phyloP scores from a whole-genome alignment of 1,284 basidiomycete species.

The Papiliotrema terrestris region DNA sequence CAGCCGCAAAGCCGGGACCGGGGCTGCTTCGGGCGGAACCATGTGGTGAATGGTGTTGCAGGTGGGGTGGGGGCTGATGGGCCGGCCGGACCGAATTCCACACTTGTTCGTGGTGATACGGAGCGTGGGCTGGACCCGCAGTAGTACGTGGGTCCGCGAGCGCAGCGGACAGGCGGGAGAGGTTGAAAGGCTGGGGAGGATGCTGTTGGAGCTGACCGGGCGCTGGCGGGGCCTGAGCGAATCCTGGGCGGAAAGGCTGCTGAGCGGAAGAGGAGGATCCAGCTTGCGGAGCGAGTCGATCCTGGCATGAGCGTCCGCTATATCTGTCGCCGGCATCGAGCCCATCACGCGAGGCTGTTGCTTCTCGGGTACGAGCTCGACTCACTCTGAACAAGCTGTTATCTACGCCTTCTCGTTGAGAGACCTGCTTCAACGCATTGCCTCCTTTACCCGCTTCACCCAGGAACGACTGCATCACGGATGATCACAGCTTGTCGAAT shows the following conservation, averaged over 20 bases:
- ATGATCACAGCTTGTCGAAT: no score
- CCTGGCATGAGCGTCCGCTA: background rate
- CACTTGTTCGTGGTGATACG: conserved; percentile 12
- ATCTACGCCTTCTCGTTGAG: conserved; percentile 89
- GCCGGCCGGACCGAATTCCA: background rate
- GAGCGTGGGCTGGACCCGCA: background rate
- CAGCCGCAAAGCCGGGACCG: background rate
- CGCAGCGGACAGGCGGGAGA: conserved; percentile 41
- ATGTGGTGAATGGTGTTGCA: background rate
- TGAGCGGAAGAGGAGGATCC: conserved; percentile 5
- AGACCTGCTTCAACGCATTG: conserved; percentile 84
- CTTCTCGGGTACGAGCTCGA: background rate
- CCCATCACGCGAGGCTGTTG: background rate
- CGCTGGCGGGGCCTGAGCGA: conserved; percentile 1
- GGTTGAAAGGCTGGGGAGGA: conserved; percentile 43
- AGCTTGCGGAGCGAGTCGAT: conserved; percentile 1
- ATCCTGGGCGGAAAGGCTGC: background rate
- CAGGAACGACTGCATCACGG: conserved; percentile 58
- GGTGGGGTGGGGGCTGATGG: background rate
- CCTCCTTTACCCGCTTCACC: conserved; percentile 80
- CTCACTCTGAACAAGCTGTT: conserved; percentile 60
- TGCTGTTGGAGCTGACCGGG: conserved; percentile 8
- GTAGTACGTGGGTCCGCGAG: conserved; percentile 14
- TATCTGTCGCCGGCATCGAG: background rate
- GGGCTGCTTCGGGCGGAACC: background rate